Base-by-base conservation (phyloP, 805 yeast genomes). In the Zygotorulaspora chibaensis region DNA sequence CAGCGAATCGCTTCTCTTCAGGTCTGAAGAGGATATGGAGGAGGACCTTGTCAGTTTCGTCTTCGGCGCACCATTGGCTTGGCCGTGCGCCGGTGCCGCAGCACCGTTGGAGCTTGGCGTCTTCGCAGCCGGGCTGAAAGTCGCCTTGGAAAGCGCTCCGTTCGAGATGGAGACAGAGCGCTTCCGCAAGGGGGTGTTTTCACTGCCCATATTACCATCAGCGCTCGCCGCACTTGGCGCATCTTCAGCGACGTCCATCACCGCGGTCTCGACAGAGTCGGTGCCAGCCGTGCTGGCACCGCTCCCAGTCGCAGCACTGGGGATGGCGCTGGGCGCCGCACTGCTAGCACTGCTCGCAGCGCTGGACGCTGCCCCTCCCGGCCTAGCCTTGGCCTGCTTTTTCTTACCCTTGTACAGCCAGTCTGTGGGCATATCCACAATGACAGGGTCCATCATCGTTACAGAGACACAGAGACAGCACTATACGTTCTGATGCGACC, bases 391-490 rank as follows among this genome's bases (percentile, higher is more conserved):
- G 36, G 20, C 77, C 79, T 34, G 20, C 34, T 31, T 72, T 34
- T 82, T 80, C 59, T 82, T 82, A n/a, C 90, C 90, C 56, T 88
- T 72, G 59, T 85, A 85, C 23, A 86, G 69, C 95, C 95, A 86
- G 58, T 85, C 95, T 10, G 86, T 89, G 54, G 85, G 91, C 36
- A 86, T 83, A 56, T 83, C 66, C 12, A 61, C 54, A 26, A 56
- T 65, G 12, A 42, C 40, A 38, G 39, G 17, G 15, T 23, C 39
- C 29, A 20, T 25, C 29, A 23, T 20, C 37, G 18, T 20, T 20
- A 15, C 34, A 13, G 34, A 4, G 6, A n/a, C 16, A 30, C 34
- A n/a, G 34, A n/a, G 34, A 13, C 16, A 15, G 13, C 34, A 15
- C 16, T 30, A 13, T 30, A 30, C 16, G 8, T 8, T 30, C 13